Conservation (phyloP, 2,329 filamentous ascomycete genomes). For the Botrytis galanthina region DNA sequence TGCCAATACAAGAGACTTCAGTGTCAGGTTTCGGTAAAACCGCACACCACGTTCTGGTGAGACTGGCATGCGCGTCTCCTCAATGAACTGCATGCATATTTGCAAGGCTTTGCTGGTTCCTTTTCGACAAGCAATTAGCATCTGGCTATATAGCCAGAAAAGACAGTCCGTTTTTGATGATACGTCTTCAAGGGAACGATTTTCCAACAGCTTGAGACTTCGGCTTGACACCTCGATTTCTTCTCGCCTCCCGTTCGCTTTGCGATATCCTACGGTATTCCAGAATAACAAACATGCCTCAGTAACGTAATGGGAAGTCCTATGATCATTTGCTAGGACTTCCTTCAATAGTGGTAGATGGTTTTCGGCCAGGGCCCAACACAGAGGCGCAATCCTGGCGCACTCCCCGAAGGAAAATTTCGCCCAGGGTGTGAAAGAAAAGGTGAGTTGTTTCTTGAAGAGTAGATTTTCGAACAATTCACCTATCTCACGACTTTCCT, state of each 20-base stretch:
- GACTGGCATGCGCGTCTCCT: neutral
- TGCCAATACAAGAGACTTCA: neutral
- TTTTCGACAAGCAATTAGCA: neutral
- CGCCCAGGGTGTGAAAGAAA: neutral
- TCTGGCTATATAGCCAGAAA: neutral
- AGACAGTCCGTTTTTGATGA: neutral
- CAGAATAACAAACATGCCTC: no score
- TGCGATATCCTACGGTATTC: no score
- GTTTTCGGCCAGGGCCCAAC: no score
- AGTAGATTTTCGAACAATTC: rapidly evolving
- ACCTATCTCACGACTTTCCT: rapidly evolving
- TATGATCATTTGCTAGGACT: no score
- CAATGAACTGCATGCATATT: neutral
- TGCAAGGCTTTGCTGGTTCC: rapidly evolving
- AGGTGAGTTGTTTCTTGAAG: neutral
- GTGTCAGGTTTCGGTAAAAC: no score
- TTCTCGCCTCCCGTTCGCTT: rapidly evolving
- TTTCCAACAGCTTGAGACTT: no score
- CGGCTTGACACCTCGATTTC: no score
- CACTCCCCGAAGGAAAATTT: no score
- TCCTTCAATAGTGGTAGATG: no score
- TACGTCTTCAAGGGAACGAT: neutral
- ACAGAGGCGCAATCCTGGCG: no score
- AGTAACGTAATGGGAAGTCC: no score
- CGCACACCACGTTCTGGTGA: no score